A percentile compares a stretch with the other conserved stretches of the same genome.
Conservation (phyloP, 2,329 filamentous ascomycete genomes). For the Ophiostoma perfectum region DNA sequence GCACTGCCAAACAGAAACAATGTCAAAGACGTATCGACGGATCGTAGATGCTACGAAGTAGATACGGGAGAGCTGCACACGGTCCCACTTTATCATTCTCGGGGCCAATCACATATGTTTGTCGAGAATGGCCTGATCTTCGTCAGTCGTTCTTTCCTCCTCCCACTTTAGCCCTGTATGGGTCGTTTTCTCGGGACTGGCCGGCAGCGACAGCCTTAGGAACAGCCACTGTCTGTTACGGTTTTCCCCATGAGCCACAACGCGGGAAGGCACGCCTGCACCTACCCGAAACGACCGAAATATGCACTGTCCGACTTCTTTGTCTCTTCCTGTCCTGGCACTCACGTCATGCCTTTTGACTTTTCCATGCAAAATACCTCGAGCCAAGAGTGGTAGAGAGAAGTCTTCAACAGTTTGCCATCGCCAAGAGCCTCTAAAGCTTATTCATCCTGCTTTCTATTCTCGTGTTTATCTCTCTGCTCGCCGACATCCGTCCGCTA, state of each 20-base stretch:
- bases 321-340: not conserved
- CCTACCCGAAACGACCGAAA: not conserved
- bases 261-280: not conserved
- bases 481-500: not conserved
- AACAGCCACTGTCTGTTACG: slow-evolving; percentile 6
- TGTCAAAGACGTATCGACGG: too few relatives aligned
- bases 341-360: not conserved
- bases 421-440: not conserved
- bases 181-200: slow-evolving; percentile 22
- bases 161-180: slow-evolving; percentile 20
- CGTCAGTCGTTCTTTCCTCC: slow-evolving; percentile 17
- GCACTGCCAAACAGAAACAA: too few relatives aligned
- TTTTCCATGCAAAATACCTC: not conserved
- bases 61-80: not conserved
- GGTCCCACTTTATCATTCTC: not conserved
- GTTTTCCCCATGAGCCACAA: slow-evolving; percentile 1
- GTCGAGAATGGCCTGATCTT: slow-evolving; percentile 22
- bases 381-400: not conserved
- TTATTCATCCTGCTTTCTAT: not conserved
- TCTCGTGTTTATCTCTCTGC: not conserved
- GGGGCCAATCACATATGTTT: not conserved
- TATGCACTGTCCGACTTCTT: too few relatives aligned
- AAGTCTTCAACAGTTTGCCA: not conserved
- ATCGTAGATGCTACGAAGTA: not conserved
- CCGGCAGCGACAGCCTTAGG: slow-evolving; percentile 18